A percentile compares a stretch with the other conserved stretches of the same genome.
phyloP scores from a whole-genome alignment of 2,329 filamentous ascomycete genomes.

The Stagonosporopsis vannaccii region DNA sequence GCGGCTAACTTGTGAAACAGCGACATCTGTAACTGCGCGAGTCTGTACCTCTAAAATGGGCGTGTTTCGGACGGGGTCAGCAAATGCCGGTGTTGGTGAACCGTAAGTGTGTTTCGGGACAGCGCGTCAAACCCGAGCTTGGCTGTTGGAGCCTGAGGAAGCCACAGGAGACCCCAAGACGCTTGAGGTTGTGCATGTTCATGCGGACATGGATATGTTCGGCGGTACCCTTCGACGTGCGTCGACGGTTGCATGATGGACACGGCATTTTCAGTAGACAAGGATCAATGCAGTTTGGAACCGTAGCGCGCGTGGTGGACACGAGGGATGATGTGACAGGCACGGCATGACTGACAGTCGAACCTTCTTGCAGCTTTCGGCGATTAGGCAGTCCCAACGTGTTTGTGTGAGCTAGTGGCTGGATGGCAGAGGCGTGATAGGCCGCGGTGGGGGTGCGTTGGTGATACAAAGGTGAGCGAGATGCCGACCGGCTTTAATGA shows the following conservation, averaged over 20 bases:
- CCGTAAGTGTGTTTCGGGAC: slow-evolving; percentile 15
- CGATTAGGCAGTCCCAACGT: slow-evolving; percentile 9
- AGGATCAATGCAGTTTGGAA: slow-evolving; percentile 7
- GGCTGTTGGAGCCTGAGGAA: slow-evolving; percentile 5
- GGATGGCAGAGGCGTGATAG: slow-evolving; percentile 5
- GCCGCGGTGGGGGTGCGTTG: neutral
- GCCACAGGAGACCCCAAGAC: neutral
- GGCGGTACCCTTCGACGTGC: neutral
- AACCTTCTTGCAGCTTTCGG: slow-evolving; percentile 3
- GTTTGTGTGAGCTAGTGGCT: slow-evolving; percentile 13
- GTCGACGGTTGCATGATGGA: slow-evolving; percentile 2
- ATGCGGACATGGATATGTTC: slow-evolving; percentile 17
- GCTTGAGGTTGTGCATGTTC: slow-evolving; percentile 3
- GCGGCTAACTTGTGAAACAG: slow-evolving; percentile 39
- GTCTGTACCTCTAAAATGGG: slow-evolving; percentile 46
- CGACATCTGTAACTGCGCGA: slow-evolving; percentile 52
- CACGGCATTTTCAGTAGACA: slow-evolving; percentile 5
- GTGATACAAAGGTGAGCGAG: slow-evolving; percentile 7
- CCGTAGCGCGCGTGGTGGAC: slow-evolving; percentile 4
- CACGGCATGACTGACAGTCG: slow-evolving; percentile 11
- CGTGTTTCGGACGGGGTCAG: slow-evolving; percentile 13
- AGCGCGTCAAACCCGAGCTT: neutral
- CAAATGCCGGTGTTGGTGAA: slow-evolving; percentile 8
- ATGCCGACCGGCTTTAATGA: slow-evolving; percentile 13
- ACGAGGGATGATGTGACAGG: slow-evolving; percentile 13